Percentiles rank a stretch among this genome's conserved stretches.
Evolutionary conservation across 2,329 filamentous ascomycete species (phyloP).

Genomic region (Aspergillus terreus): DNA sequence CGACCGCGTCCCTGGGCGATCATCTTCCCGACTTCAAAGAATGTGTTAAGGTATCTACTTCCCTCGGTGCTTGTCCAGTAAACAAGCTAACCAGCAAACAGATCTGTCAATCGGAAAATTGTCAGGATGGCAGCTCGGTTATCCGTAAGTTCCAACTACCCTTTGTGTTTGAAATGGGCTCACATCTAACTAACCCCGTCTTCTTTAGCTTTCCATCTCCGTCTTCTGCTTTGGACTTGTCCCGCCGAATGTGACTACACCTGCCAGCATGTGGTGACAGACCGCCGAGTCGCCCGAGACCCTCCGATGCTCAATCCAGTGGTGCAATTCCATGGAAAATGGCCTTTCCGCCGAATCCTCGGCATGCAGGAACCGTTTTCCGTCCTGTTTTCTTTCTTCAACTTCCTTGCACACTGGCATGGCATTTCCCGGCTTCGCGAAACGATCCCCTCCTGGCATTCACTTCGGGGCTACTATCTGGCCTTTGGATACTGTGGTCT

Average conservation of each 20-base stretch:
- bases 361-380: slow-evolving; percentile 94
- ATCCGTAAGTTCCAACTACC: slow-evolving; percentile 60
- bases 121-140: slow-evolving; percentile 60
- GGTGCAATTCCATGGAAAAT: slow-evolving; percentile 97
- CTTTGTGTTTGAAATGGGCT: background rate
- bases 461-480: slow-evolving; percentile 76
- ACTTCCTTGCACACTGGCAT: slow-evolving; percentile 78
- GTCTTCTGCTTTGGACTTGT: slow-evolving; percentile 88
- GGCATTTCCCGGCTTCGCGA: slow-evolving; percentile 70
- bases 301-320: slow-evolving; percentile 63
- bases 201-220: slow-evolving; percentile 69
- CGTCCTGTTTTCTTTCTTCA: slow-evolving; percentile 88
- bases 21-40: slow-evolving; percentile 79
- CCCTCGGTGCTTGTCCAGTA: background rate
- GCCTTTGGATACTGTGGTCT: slow-evolving; percentile 76
- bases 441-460: slow-evolving; percentile 67
- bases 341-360: slow-evolving; percentile 87
- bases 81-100: slow-evolving; percentile 37
- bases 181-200: slow-evolving; percentile 5
- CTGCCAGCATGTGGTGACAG: slow-evolving; percentile 90
- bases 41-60: slow-evolving; percentile 69
- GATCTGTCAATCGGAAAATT: slow-evolving; percentile 80
- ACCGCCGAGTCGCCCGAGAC: slow-evolving; percentile 61
- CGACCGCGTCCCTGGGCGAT: slow-evolving; percentile 75
- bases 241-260: slow-evolving; percentile 94